Base-by-base conservation (phyloP, 306 rosid genomes). In the Geum urbanum region DNA sequence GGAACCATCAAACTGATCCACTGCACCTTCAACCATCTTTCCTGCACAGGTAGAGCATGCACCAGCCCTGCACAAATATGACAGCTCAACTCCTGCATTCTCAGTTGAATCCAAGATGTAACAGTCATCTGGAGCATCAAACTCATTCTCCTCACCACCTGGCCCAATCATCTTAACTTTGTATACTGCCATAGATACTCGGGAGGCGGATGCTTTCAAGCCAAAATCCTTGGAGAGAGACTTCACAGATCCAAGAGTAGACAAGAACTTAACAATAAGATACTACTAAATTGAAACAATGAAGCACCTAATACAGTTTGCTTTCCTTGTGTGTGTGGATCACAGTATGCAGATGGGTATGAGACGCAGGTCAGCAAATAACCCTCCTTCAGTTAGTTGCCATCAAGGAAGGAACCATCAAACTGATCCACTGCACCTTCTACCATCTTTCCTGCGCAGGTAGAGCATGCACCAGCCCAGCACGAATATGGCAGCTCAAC, bases 11-110 rank as follows among this genome's bases (percentile, higher is more conserved):
- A 90, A 79, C 63, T 89, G 97, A 63, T 89, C 96, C 54, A 84
- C 94, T 0, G 84, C 13, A 44, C 97, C 96, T 0, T 78, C 66
- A 67, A 37, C 80, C 66, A 89, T 0, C 40, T 73, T 71, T 6
- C 95, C 92, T 0, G 96, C 91, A 72, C 96, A 87, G 8, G 96
- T 83, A 39, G 92, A 89, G 83, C 96, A 92, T 0, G 98, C 84
- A 45, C 95, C 95, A 7, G 95, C 94, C 77, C 89, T 80, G 83
- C 95, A 92, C 4, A 87, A 89, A 80, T 84, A 81, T 16, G 96
- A 95, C 43, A 92, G 74, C 43, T 86, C 94, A 60, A 87, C 6
- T 46, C 98, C 96, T 11, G 95, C 92, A 24, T 40, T 73, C 69
- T 92, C 98, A 11, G 89, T 95, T 16, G 95, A 78, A 74, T 91